phyloP scores from a whole-genome alignment of 495 filamentous ascomycete genomes.

The Neurospora sp. region DNA sequence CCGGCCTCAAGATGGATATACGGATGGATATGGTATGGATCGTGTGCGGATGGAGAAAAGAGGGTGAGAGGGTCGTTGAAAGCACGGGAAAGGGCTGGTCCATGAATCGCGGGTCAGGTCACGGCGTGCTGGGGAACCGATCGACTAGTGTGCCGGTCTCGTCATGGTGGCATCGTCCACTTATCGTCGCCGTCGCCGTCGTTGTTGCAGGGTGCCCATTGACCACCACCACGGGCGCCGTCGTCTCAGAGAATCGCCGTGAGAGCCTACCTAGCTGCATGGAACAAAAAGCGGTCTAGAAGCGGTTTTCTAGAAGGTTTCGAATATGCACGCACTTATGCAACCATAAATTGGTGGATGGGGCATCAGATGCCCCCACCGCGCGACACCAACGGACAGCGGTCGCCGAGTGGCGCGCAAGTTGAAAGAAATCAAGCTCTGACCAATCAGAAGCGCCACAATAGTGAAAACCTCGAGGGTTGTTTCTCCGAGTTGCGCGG shows the following conservation, averaged over 20 bases:
- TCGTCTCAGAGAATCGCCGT: neutral
- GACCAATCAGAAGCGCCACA: neutral
- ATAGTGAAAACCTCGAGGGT: neutral
- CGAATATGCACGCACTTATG: neutral
- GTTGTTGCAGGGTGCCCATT: neutral
- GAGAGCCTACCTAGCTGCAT: neutral
- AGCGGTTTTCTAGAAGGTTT: neutral
- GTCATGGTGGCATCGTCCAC: neutral
- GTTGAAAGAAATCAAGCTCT: neutral
- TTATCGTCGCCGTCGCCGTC: neutral
- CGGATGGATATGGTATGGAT: neutral
- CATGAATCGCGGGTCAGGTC: neutral
- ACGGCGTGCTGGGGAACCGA: neutral
- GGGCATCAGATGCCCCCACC: neutral
- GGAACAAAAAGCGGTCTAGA: neutral
- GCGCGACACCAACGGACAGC: neutral
- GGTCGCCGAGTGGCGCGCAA: neutral
- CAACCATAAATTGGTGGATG: neutral
- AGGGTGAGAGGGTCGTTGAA: neutral
- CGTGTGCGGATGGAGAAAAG: neutral
- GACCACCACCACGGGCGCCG: neutral
- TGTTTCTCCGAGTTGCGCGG: neutral
- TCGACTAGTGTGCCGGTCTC: neutral
- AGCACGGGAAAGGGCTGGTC: neutral
- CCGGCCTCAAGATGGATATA: neutral